Conservation (phyloP, 106 monocot species). For the Dendrobium officinale region DNA sequence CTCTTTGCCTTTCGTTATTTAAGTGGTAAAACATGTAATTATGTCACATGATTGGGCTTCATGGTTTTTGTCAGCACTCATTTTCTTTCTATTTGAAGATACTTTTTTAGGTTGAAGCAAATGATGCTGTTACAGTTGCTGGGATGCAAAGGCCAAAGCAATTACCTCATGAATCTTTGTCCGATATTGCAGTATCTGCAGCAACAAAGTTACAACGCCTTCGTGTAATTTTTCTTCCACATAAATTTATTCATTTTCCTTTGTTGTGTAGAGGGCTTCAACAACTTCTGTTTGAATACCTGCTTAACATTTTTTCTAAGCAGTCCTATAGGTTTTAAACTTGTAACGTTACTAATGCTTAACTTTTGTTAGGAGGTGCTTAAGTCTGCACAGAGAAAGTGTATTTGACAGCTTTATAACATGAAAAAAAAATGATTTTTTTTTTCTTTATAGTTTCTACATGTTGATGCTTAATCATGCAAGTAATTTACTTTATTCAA, state of each 20-base stretch:
- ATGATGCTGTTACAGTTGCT: conserved; percentile 92
- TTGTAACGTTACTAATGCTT: neutral
- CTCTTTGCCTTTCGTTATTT: neutral
- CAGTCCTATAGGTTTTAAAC: neutral
- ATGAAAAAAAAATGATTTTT: neutral
- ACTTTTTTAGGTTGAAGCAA: conserved; percentile 77
- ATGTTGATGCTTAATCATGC: neutral
- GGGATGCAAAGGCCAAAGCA: conserved; percentile 92
- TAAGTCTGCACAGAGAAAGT: neutral
- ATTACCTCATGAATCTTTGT: conserved; percentile 58
- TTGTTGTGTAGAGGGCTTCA: neutral
- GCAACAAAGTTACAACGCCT: conserved; percentile 90
- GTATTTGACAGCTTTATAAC: neutral
- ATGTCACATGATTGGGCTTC: neutral
- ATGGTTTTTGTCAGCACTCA: conserved; percentile 7
- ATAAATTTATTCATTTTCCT: neutral
- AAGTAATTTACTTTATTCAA: neutral
- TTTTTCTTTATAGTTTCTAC: neutral
- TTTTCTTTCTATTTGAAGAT: conserved; percentile 11
- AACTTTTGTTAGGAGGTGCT: neutral
- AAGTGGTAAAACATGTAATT: neutral
- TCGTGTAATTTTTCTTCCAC: conserved; percentile 36
- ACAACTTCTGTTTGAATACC: neutral
- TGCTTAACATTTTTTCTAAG: neutral
- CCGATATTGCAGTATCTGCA: conserved; percentile 82